phyloP scores from a whole-genome alignment of 148 eudicot species.

The Agrostemma githago region DNA sequence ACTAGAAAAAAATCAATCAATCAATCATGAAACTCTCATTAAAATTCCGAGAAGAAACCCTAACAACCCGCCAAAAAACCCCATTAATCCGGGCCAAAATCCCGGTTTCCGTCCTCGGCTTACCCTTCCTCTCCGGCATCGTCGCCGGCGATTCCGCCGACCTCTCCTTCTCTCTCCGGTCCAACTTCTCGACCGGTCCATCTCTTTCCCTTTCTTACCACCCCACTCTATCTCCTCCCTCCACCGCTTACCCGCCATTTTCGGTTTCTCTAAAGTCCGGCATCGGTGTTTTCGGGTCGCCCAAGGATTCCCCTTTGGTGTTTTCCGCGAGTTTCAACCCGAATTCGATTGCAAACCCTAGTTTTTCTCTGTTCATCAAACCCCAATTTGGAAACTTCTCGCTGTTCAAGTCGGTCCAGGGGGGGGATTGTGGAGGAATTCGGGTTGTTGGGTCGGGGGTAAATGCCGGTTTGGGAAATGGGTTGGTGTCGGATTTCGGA shows the following conservation, averaged over 20 bases:
- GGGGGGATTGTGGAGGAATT: not conserved
- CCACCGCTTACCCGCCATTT: slow-evolving; percentile 34
- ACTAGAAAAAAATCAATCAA: not conserved
- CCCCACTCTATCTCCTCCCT: slow-evolving; percentile 35
- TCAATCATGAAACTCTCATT: slow-evolving; percentile 51
- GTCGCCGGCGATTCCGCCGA: slow-evolving; percentile 68
- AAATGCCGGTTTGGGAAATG: slow-evolving; percentile 28
- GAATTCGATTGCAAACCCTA: slow-evolving; percentile 36
- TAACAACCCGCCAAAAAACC: slow-evolving; percentile 20
- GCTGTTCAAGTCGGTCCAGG: slow-evolving; percentile 45
- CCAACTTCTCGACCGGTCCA: slow-evolving; percentile 70
- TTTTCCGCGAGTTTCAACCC: slow-evolving; percentile 61
- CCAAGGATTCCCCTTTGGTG: slow-evolving; percentile 58
- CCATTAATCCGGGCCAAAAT: slow-evolving; percentile 74
- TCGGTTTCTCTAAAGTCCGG: slow-evolving; percentile 73
- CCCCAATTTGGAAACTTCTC: slow-evolving; percentile 85
- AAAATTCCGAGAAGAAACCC: slow-evolving; percentile 46
- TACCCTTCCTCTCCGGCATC: slow-evolving; percentile 67
- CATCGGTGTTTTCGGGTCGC: slow-evolving; percentile 64
- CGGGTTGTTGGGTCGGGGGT: slow-evolving; percentile 17
- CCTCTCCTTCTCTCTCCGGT: slow-evolving; percentile 67
- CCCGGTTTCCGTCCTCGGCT: slow-evolving; percentile 56
- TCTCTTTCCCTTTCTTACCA: slow-evolving; percentile 72
- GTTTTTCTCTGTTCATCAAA: slow-evolving; percentile 58
- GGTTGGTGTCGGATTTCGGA: slow-evolving; percentile 26